These are phyloP conservation scores for Spathaspora hagerdaliae DNA, from an alignment of 805 yeast species.

Conservation along the genomic window DNA sequence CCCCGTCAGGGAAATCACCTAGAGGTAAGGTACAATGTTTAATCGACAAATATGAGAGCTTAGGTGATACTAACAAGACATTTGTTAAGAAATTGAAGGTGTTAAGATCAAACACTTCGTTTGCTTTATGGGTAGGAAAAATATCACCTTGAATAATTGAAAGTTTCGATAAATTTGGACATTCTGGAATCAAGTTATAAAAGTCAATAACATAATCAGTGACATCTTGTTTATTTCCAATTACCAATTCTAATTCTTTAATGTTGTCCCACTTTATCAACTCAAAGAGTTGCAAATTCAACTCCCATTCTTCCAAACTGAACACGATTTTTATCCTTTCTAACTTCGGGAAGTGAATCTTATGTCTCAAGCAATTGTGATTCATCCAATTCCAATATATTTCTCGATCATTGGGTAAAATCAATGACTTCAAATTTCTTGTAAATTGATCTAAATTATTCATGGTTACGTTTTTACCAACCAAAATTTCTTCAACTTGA, in stretches of 20 bases:
- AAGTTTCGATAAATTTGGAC: conserved; percentile 27
- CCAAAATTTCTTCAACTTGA: conserved; percentile 5
- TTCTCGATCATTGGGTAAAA: conserved; percentile 11
- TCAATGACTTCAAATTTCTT: conserved; percentile 10
- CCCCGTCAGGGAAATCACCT: conserved; percentile 58
- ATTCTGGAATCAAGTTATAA: conserved; percentile 30
- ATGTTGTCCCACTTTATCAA: conserved; percentile 17
- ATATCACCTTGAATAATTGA: conserved; percentile 31
- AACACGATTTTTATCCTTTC: conserved; percentile 23
- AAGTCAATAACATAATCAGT: conserved; percentile 44
- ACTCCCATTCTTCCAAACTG: conserved; percentile 10
- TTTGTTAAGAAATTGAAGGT: conserved; percentile 30
- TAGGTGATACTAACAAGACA: conserved; percentile 12
- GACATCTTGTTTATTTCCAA: conserved; percentile 52
- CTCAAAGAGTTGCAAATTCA: conserved; percentile 9
- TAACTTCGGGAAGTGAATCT: conserved; percentile 7
- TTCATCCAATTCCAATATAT: conserved; percentile 15
- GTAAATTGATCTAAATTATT: neutral
- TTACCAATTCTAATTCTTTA: conserved; percentile 43
- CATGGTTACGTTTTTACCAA: conserved; percentile 2
- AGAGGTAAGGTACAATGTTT: conserved; percentile 56
- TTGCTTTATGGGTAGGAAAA: conserved; percentile 22
- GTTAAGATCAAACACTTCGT: conserved; percentile 45
- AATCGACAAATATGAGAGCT: conserved; percentile 43
- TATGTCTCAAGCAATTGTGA: neutral